Evolutionary conservation across 148 eudicot species (phyloP).

Genomic region (Fagopyrum homotropicum): DNA sequence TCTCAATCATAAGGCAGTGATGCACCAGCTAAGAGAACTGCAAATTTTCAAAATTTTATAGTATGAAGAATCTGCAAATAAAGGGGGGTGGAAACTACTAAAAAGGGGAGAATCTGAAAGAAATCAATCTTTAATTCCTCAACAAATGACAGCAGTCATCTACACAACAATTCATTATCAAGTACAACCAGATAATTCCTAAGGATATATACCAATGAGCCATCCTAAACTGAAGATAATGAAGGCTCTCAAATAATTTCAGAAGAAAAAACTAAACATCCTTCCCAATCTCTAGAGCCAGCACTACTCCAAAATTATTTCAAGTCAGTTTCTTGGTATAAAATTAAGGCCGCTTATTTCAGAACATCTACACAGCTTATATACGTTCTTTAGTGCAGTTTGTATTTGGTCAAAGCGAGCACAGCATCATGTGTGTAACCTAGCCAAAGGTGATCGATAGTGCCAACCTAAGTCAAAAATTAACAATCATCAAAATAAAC

Average conservation of each 20-base stretch:
- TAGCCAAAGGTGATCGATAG: not conserved
- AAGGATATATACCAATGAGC: not conserved
- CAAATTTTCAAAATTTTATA: not conserved
- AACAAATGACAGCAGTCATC: not conserved
- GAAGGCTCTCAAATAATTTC: not conserved
- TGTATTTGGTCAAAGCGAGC: not conserved
- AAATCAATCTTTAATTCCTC: not conserved
- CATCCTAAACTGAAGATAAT: not conserved
- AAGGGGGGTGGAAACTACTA: too few relatives aligned
- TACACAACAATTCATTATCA: not conserved
- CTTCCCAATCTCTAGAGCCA: not conserved
- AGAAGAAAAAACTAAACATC: not conserved
- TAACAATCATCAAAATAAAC: not conserved
- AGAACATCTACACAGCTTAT: not conserved
- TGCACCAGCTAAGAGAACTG: conserved; percentile 1
- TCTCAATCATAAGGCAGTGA: not conserved
- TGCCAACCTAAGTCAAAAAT: not conserved
- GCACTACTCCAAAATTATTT: not conserved
- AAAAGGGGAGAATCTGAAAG: too few relatives aligned
- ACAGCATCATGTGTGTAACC: not conserved
- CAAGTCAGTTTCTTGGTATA: not conserved
- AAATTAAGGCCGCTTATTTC: not conserved
- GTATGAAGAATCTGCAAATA: not conserved
- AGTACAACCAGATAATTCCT: conserved; percentile 2
- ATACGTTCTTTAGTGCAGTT: not conserved